Evolutionary conservation across 1,139 yeast genomes (phyloP).

Genomic region (Hyphopichia buzzinii): DNA sequence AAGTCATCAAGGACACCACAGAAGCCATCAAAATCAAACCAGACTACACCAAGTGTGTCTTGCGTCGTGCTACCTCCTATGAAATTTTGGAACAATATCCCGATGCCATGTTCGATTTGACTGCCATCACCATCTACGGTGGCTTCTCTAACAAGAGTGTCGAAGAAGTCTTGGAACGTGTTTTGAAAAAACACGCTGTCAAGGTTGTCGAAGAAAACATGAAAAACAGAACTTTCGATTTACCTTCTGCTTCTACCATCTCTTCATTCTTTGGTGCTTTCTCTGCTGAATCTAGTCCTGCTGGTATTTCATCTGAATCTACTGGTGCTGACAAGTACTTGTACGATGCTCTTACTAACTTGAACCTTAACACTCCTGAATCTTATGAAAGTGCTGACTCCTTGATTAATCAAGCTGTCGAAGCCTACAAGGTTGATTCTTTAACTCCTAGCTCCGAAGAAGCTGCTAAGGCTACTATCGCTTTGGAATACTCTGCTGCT

Average conservation of each 20-base stretch:
- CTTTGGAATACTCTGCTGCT: conserved; percentile 81
- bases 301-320: conserved; percentile 47
- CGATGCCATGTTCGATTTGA: conserved; percentile 89
- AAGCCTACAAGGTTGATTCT: conserved; percentile 43
- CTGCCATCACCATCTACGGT: conserved; percentile 76
- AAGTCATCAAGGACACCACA: conserved; percentile 85
- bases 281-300: conserved; percentile 44
- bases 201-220: conserved; percentile 62
- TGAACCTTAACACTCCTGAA: conserved; percentile 63
- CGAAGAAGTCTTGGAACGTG: conserved; percentile 84
- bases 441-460: conserved; percentile 38
- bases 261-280: conserved; percentile 86
- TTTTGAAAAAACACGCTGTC: conserved; percentile 73
- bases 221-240: conserved; percentile 47
- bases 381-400: conserved; percentile 76
- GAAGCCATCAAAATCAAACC: conserved; percentile 83
- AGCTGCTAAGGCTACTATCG: conserved; percentile 58
- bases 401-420: conserved; percentile 65
- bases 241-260: conserved; percentile 86
- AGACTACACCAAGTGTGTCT: conserved; percentile 83
- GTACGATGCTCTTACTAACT: conserved; percentile 62
- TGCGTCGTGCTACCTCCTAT: conserved; percentile 78
- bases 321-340: conserved; percentile 61
- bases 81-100: conserved; percentile 75
- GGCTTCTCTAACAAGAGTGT: conserved; percentile 77